Base-by-base conservation (phyloP, 2,329 filamentous ascomycete genomes). In the Aspergillus thermomutatus region DNA sequence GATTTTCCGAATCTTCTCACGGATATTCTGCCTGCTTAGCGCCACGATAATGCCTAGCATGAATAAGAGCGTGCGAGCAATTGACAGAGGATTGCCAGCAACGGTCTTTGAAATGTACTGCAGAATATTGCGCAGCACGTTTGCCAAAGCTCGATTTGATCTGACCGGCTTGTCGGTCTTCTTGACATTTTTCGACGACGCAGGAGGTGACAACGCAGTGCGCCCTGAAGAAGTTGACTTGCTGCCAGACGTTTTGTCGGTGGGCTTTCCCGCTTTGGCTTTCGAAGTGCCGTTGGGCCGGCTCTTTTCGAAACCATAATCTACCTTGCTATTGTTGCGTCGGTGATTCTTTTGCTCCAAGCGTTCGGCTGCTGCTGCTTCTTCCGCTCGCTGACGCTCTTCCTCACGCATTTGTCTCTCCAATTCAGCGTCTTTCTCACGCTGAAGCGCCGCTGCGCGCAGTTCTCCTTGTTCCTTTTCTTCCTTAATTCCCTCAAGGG, bases 401-500 rank as follows among this genome's bases (percentile, higher is more conserved):
- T 69, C 79, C 63, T 69, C 77, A 62, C 64, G 76, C 56, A 62
- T 64, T 64, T 82, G 77, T 48, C 77, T 74, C 59, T 80, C 72
- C 28, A 83, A 70, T 63, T 84, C 80, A 63, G 82, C 82, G 54
- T 83, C 79, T 54, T 82, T 82, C 56, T 81, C 77, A 80, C 87
- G 76, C 82, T 88, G 65, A 65, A 86, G 70, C 82, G 90, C 76
- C 69, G 82, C 80, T 52, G 84, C 83, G 14, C 82, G 78, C 58
- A 85, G 80, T 63, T 88, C 86, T n/a, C 87, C 85, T 58, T 88
- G 85, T 55, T 88, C 83, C 68, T 90, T 90, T 69, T 96, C 92
- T 63, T 96, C 92, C 65, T 89, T 88, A 28, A 97, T 79, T 53
- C 86, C 88, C 70, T 95, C 86, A 17, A 97, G 80, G 4, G 92